Evolutionary conservation across 129 eudicot genomes (phyloP).

Genomic region (Artemisia tridentata): DNA sequence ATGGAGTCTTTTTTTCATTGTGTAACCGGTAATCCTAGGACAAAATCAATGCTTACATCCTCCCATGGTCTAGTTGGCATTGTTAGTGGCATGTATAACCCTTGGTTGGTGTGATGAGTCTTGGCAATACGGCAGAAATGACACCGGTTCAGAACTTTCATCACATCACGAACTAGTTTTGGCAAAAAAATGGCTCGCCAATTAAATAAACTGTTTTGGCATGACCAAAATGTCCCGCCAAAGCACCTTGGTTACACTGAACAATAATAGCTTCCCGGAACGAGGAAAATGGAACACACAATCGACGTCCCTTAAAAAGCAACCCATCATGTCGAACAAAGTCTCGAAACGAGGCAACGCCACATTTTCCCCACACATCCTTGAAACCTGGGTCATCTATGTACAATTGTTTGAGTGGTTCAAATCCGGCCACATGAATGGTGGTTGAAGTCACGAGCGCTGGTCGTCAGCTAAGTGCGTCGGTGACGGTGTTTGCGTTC

Average conservation of each 20-base stretch:
- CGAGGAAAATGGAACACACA: background rate
- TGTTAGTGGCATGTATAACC: background rate
- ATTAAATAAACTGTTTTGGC: too few species aligned
- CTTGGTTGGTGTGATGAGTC: background rate
- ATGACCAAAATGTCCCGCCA: background rate
- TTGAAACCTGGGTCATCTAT: background rate
- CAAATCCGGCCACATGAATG: background rate
- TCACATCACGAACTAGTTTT: background rate
- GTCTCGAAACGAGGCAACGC: background rate
- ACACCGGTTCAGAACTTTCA: background rate
- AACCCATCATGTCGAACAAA: background rate
- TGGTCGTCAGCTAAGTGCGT: background rate
- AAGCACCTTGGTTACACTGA: background rate
- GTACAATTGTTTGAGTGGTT: background rate
- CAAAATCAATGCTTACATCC: background rate
- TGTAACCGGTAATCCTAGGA: background rate
- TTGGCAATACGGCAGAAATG: background rate
- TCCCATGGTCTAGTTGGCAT: background rate
- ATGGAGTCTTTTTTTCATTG: background rate
- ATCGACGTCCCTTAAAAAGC: background rate
- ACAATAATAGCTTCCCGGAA: background rate
- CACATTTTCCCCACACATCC: background rate
- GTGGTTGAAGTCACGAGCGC: background rate
- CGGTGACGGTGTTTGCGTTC: background rate
- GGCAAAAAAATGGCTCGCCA: background rate